Conservation (phyloP, 2,329 filamentous ascomycete species). For the Ceratocystis cacaofunesta region DNA sequence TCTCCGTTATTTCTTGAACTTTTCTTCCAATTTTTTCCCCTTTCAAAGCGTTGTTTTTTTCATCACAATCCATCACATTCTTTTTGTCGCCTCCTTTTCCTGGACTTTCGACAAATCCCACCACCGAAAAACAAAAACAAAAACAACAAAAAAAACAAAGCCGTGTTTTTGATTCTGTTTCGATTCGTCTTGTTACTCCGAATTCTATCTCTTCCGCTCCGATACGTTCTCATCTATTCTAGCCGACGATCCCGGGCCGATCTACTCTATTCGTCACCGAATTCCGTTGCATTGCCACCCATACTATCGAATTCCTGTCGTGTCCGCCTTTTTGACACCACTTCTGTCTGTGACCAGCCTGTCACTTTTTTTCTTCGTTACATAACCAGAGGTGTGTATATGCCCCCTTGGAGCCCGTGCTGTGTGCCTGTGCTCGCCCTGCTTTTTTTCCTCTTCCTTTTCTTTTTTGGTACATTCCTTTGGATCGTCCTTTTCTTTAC, state of each 20-base stretch:
- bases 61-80: neutral
- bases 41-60: neutral
- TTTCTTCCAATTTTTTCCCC: neutral
- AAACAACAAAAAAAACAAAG: neutral
- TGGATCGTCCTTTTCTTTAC: neutral
- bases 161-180: neutral
- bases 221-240: neutral
- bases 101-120: neutral
- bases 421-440: slow-evolving; percentile 6
- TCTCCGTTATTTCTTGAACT: neutral
- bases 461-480: slow-evolving; percentile 1
- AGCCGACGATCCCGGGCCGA: neutral
- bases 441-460: neutral
- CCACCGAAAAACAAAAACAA: too few relatives aligned
- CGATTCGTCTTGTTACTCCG: neutral
- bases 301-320: neutral
- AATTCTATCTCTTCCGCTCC: neutral
- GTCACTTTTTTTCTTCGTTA: slow-evolving; percentile 8
- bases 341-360: slow-evolving; percentile 14
- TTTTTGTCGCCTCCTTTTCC: neutral
- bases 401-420: neutral
- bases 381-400: slow-evolving; percentile 11
- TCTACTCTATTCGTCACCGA: neutral
- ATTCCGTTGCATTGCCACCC: neutral
- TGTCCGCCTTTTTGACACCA: slow-evolving; percentile 6